A percentile compares a stretch with the other conserved stretches of the same genome.
Evolutionary conservation across 441 rosid genomes (phyloP).

Genomic region (Bruguiera hainesii): DNA sequence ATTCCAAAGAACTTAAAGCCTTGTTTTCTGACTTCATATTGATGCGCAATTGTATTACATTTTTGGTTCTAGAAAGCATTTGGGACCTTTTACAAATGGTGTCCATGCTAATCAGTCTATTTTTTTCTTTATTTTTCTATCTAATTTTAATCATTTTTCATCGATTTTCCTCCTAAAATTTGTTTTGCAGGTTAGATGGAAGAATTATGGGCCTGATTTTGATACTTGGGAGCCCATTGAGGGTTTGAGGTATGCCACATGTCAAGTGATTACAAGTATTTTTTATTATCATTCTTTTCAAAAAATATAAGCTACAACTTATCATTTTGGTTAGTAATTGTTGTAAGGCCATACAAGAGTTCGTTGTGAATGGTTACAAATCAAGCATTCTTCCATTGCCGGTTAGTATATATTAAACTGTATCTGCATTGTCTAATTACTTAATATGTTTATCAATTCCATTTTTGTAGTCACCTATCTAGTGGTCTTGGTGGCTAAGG

Average conservation of each 20-base stretch:
- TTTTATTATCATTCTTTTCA: neutral
- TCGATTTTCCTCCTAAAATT: neutral
- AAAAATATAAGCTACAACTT: neutral
- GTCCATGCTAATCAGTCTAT: neutral
- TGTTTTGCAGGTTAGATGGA: constrained; percentile 57
- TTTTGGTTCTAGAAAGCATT: no score
- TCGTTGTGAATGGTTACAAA: constrained; percentile 40
- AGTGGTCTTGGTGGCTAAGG: no score
- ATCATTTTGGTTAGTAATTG: constrained; percentile 38
- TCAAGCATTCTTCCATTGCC: constrained; percentile 54
- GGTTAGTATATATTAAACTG: constrained; percentile 27
- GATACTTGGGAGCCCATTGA: constrained; percentile 74
- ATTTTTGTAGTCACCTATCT: no score
- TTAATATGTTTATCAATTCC: neutral
- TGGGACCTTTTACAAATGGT: no score
- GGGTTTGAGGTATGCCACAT: constrained; percentile 45
- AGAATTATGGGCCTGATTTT: constrained; percentile 46
- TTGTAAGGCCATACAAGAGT: constrained; percentile 38
- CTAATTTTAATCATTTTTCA: neutral
- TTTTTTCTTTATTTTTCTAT: neutral
- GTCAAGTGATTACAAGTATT: neutral
- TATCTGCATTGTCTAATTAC: neutral
- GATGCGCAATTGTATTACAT: no score
- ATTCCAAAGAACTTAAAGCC: no score
- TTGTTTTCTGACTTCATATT: no score